Conservation (phyloP, 2,329 filamentous ascomycete species). For the Coniochaeta ligniaria region DNA sequence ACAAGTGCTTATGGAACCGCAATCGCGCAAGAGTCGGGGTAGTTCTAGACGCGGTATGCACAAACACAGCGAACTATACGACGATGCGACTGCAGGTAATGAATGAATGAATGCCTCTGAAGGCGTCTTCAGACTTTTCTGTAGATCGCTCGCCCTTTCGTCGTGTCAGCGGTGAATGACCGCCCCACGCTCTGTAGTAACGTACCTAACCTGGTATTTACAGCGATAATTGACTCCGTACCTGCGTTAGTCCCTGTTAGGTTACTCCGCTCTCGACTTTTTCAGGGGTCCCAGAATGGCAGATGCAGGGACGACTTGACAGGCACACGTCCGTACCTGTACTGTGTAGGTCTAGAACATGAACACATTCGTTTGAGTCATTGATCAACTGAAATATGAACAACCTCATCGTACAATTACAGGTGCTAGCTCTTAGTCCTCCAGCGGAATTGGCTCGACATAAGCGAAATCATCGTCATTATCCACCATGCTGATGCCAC, state of each 20-base stretch:
- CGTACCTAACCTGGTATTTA: background rate
- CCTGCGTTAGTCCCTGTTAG: background rate
- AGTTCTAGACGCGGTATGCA: no score
- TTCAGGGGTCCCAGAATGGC: background rate
- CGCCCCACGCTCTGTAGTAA: background rate
- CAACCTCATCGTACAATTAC: no score
- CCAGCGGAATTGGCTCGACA: conserved; percentile 7
- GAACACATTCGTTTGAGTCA: no score
- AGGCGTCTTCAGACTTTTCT: background rate
- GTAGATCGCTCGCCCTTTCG: background rate
- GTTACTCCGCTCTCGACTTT: background rate
- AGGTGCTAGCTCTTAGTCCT: no score
- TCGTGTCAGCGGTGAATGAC: background rate
- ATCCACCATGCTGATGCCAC: conserved; percentile 9
- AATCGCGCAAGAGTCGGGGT: no score
- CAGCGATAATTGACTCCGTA: background rate
- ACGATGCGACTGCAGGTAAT: background rate
- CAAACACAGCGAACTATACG: background rate
- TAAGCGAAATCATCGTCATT: conserved; percentile 8
- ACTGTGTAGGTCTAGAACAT: no score
- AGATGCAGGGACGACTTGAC: no score
- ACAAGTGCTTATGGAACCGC: no score
- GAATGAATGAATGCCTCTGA: no score
- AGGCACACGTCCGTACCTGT: no score
- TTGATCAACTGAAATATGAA: no score